These are phyloP conservation scores for Fomitiporia mediterranea DNA, from an alignment of 1,284 basidiomycete species.

Conservation along the genomic window DNA sequence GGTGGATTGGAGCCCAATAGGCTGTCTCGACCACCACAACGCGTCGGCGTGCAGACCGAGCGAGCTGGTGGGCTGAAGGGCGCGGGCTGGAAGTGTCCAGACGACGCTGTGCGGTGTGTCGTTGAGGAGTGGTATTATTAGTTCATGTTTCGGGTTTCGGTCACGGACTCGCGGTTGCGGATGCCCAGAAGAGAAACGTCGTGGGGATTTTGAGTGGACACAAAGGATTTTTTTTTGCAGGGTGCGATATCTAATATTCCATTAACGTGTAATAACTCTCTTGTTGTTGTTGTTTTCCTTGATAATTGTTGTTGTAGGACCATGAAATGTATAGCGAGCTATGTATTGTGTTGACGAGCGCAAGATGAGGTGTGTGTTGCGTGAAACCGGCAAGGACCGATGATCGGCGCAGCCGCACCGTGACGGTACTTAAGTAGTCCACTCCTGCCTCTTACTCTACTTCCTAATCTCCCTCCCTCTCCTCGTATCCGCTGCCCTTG, in stretches of 20 bases:
- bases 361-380: neutral
- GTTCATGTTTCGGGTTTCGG: conserved; percentile 13
- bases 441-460: neutral
- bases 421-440: conserved; percentile 2
- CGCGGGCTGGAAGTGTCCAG: conserved; percentile 49
- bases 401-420: neutral
- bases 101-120: conserved; percentile 59
- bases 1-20: neutral
- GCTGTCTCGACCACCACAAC: neutral
- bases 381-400: neutral
- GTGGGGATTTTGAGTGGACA: conserved; percentile 9
- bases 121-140: conserved; percentile 71
- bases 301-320: neutral
- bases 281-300: neutral
- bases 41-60: conserved; percentile 9
- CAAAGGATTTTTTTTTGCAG: no score
- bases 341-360: neutral
- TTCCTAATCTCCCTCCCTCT: neutral
- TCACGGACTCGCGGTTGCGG: neutral
- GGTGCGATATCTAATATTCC: neutral
- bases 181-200: neutral
- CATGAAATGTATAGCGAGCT: neutral
- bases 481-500: neutral
- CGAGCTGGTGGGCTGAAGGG: neutral
- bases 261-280: neutral